phyloP scores from a whole-genome alignment of 345 rosid genomes.

The Salix dunnii region DNA sequence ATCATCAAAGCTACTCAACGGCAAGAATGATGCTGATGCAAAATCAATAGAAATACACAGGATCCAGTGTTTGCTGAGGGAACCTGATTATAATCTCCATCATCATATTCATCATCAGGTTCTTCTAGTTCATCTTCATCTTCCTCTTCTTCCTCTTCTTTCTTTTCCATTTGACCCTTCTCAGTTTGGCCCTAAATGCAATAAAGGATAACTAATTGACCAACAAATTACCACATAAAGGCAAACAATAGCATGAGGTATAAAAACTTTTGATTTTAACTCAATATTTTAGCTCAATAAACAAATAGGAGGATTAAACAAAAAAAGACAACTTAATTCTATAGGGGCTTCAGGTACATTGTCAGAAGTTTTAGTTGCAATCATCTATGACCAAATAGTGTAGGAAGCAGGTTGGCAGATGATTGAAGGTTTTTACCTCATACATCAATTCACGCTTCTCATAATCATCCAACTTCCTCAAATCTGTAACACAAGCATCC shows the following conservation, averaged over 20 bases:
- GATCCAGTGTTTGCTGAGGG: not conserved
- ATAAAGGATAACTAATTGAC: not conserved
- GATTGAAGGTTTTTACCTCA: slow-evolving; percentile 25
- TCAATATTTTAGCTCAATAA: not conserved
- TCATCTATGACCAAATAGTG: not conserved
- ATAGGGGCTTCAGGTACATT: not conserved
- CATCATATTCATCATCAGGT: slow-evolving; percentile 43
- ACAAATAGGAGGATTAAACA: not conserved
- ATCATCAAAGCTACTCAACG: not conserved
- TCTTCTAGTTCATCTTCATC: slow-evolving; percentile 25
- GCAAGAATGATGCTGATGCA: not conserved
- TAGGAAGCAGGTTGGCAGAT: not conserved
- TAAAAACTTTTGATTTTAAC: not conserved
- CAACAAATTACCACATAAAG: not conserved
- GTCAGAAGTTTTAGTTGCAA: not conserved
- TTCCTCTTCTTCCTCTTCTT: slow-evolving; percentile 36
- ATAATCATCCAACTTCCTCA: slow-evolving; percentile 34
- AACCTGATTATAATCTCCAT: slow-evolving; percentile 55
- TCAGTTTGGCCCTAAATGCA: slow-evolving; percentile 33
- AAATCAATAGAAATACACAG: not conserved
- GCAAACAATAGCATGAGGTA: not conserved
- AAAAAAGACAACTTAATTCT: not conserved
- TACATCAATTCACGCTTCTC: slow-evolving; percentile 43
- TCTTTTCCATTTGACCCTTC: slow-evolving; percentile 35
- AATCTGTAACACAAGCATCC: slow-evolving; percentile 24